A percentile compares a stretch with the other conserved stretches of the same genome.
These are phyloP conservation scores for Podaxis sp. DNA, from an alignment of 768 basidiomycete genomes.

Conservation along the genomic window DNA sequence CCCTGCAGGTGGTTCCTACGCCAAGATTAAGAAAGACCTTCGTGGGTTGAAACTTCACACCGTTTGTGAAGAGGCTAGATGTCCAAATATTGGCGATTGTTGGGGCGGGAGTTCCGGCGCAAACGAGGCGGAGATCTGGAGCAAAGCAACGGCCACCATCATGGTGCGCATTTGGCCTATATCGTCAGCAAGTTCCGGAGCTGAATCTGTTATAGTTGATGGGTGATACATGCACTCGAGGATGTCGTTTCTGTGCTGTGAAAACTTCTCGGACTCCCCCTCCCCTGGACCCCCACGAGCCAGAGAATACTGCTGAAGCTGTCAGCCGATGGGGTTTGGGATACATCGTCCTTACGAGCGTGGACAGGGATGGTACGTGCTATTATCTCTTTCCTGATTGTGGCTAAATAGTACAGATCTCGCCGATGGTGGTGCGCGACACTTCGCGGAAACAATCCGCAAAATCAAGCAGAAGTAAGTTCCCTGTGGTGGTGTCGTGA, in stretches of 20 bases:
- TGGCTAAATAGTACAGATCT: constrained; percentile 55
- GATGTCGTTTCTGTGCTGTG: constrained; percentile 95
- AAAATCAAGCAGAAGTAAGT: constrained; percentile 93
- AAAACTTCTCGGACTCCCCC: constrained; percentile 88
- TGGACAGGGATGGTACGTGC: constrained; percentile 87
- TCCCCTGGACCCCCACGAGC: constrained; percentile 93
- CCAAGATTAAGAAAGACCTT: constrained; percentile 92
- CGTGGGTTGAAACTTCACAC: constrained; percentile 90
- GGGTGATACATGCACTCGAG: constrained; percentile 98
- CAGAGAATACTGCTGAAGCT: constrained; percentile 97
- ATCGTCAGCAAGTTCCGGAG: background rate
- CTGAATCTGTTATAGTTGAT: constrained; percentile 62
- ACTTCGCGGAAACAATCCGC: constrained; percentile 92
- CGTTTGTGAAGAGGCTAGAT: constrained; percentile 97
- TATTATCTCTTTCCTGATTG: background rate
- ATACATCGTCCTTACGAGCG: constrained; percentile 95
- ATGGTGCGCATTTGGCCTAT: constrained; percentile 57
- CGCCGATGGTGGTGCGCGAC: constrained; percentile 84
- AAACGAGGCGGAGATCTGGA: constrained; percentile 67
- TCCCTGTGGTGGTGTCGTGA: background rate
- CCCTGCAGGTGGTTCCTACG: constrained; percentile 84
- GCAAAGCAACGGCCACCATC: constrained; percentile 93
- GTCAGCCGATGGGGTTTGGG: constrained; percentile 97
- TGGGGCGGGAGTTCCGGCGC: constrained; percentile 84
- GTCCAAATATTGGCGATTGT: constrained; percentile 99